Evolutionary conservation across 306 rosid genomes (phyloP), one percentile per base, ranked within the genome.

Genomic region (Gillenia trifoliata): DNA sequence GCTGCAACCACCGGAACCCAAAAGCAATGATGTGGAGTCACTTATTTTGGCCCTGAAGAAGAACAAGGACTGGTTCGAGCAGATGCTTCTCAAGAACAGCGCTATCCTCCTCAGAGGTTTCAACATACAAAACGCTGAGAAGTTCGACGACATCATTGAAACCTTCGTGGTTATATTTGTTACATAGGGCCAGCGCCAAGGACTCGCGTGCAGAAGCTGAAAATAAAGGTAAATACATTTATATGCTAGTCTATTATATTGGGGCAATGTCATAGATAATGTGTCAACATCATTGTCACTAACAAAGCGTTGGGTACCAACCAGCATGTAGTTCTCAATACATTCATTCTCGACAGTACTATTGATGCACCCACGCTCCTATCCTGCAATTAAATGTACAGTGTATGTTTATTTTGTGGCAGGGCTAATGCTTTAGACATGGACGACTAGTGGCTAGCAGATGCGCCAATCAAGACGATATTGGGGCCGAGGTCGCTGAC

Each of bases 171-270:
- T 29, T 92, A 92, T 13, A 88, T 88, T 59, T 77, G 86, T 0
- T 92, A 92, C n/a, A 91, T 90, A 6, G 96, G 98, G 52, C 98
- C 96, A 1, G 96, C 98, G 19, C 93, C 96, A 12, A 71, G 98
- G 6, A 90, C 93, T 19, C 98, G 88, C 86, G 43, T 8, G 68
- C 71, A 5, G 80, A 78, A 84, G 98, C 89, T 20, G 86, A 92
- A 66, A 78, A 8, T n/a, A n/a, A 78, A 90, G 87, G 98, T 92
- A 77, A 13, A 2, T n/a, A 40, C n/a, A 40, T 40, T 6, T 40
- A 40, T 38, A 38, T 4, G n/a, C n/a, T n/a, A n/a, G n/a, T n/a
- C n/a, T n/a, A n/a, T n/a, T n/a, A n/a, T n/a, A n/a, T n/a, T n/a
- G n/a, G n/a, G n/a, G n/a, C n/a, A 38, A 4, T 10, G 45, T 40